Percentiles rank a stretch among this genome's conserved stretches.
phyloP scores from a whole-genome alignment of 2,329 filamentous ascomycete genomes.

The Colletotrichum zoysiae region DNA sequence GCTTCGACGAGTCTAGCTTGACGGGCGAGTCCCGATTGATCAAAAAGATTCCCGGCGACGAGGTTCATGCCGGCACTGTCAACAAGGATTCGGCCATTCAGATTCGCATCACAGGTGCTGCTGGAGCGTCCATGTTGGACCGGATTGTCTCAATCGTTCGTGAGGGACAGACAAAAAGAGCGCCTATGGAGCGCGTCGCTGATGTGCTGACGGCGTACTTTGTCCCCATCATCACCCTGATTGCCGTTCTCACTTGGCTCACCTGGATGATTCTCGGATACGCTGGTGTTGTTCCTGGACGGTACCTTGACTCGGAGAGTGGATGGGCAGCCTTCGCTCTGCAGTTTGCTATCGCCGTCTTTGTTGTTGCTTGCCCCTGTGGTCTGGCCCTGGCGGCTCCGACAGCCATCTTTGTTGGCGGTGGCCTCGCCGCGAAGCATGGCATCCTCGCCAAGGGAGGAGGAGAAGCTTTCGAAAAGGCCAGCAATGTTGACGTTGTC shows the following conservation, averaged over 20 bases:
- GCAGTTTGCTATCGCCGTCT: conserved; percentile 87
- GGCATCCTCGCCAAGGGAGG: conserved; percentile 88
- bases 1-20: conserved; percentile 91
- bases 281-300: conserved; percentile 66
- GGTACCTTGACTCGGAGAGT: conserved; percentile 70
- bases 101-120: conserved; percentile 72
- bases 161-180: conserved; percentile 81
- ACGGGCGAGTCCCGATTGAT: conserved; percentile 82
- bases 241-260: conserved; percentile 79
- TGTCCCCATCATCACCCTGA: conserved; percentile 77
- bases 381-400: conserved; percentile 87
- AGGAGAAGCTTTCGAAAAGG: conserved; percentile 88
- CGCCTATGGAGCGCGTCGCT: conserved; percentile 81
- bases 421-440: conserved; percentile 81
- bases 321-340: conserved; percentile 81
- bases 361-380: conserved; percentile 88
- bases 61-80: conserved; percentile 79
- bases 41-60: conserved; percentile 72
- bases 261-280: conserved; percentile 77
- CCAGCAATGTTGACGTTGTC: conserved; percentile 80
- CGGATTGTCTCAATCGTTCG: conserved; percentile 82
- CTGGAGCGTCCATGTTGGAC: conserved; percentile 81
- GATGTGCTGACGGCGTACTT: conserved; percentile 82
- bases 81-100: conserved; percentile 76
- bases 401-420: conserved; percentile 86